Percentiles rank a stretch among this genome's conserved stretches.
phyloP scores from a whole-genome alignment of 176 grass and related monocot genomes.

The Oryza meyeriana region DNA sequence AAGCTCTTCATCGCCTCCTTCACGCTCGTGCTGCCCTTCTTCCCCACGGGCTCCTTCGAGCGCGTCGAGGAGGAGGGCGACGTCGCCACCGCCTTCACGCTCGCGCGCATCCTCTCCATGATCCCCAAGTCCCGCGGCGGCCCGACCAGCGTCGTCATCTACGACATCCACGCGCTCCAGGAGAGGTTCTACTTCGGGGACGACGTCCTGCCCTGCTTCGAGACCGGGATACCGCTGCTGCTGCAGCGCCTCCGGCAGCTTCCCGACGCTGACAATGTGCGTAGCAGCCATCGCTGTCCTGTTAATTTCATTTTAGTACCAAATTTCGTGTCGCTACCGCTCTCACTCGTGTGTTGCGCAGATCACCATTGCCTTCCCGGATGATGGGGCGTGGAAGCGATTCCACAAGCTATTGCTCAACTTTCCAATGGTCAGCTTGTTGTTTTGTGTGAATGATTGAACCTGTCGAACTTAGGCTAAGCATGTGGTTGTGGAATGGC shows the following conservation, averaged over 20 bases:
- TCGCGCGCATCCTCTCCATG: constrained; percentile 84
- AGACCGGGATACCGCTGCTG: constrained; percentile 77
- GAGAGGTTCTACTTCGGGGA: constrained; percentile 78
- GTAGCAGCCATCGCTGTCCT: background rate
- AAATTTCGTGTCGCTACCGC: background rate
- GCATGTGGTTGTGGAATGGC: background rate
- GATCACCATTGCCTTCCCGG: constrained; percentile 93
- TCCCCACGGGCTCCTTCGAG: constrained; percentile 93
- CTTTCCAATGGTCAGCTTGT: constrained; percentile 63
- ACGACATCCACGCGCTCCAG: constrained; percentile 95
- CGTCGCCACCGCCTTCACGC: constrained; percentile 91
- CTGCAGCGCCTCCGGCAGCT: constrained; percentile 73
- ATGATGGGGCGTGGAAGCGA: constrained; percentile 97
- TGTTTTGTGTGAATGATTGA: background rate
- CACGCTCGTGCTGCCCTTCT: constrained; percentile 91
- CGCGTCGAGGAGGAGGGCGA: constrained; percentile 97
- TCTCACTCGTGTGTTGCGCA: constrained; percentile 26
- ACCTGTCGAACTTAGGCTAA: background rate
- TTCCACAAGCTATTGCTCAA: constrained; percentile 79
- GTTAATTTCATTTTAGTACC: background rate
- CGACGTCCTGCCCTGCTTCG: constrained; percentile 78
- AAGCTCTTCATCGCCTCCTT: constrained; percentile 92
- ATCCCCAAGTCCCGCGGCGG: constrained; percentile 89
- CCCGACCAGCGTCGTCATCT: constrained; percentile 88
- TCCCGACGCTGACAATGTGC: constrained; percentile 64